phyloP scores from a whole-genome alignment of 345 rosid genomes.

The Salix suchowensis region DNA sequence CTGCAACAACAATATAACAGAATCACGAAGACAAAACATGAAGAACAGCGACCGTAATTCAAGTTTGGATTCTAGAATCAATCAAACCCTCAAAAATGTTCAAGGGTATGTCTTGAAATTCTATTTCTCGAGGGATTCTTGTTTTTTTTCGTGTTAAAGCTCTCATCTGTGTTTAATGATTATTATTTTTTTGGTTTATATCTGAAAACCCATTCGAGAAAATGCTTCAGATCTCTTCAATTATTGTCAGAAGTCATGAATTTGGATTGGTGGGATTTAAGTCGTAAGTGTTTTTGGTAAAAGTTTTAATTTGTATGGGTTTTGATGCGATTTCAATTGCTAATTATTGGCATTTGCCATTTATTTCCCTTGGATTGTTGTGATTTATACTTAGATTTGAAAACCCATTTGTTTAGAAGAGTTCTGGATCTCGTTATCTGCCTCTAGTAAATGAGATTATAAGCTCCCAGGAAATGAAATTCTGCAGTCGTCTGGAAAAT shows the following conservation, averaged over 20 bases:
- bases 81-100: slow-evolving; percentile 83
- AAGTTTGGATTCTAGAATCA: slow-evolving; percentile 76
- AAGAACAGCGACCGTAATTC: slow-evolving; percentile 32
- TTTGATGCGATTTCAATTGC: not conserved
- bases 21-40: not conserved
- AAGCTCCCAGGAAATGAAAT: not conserved
- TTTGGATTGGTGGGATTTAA: not conserved
- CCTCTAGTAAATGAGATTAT: not conserved
- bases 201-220: slow-evolving; percentile 7
- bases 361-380: not conserved
- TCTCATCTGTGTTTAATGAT: slow-evolving; percentile 6
- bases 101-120: slow-evolving; percentile 49
- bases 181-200: not conserved
- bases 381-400: not conserved
- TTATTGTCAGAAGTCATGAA: not conserved
- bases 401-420: not conserved
- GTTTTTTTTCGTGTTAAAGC: slow-evolving; percentile 4
- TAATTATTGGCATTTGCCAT: not conserved
- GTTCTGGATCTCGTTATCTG: not conserved
- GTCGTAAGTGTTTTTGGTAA: not conserved
- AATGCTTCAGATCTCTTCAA: slow-evolving; percentile 21
- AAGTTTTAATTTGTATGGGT: not conserved
- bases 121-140: not conserved
- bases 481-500: not conserved
- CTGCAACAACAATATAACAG: not conserved